These are phyloP conservation scores for Hortiboletus campestris DNA, from an alignment of 768 basidiomycete species.

Conservation along the genomic window DNA sequence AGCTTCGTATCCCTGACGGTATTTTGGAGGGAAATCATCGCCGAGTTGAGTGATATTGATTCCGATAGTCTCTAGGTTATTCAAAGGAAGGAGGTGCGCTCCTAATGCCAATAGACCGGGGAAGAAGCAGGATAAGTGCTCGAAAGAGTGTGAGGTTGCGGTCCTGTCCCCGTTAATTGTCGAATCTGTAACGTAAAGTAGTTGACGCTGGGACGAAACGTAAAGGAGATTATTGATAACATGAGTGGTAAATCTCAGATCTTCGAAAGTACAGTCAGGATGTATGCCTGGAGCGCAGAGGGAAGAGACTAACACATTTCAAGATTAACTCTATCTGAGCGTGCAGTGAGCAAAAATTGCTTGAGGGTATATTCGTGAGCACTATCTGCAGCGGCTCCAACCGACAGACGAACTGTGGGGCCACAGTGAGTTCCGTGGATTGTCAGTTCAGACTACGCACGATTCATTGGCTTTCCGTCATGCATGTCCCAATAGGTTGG, in stretches of 20 bases:
- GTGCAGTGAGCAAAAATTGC: constrained; percentile 64
- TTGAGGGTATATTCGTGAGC: constrained; percentile 78
- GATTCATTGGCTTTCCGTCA: constrained; percentile 42
- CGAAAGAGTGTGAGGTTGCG: constrained; percentile 51
- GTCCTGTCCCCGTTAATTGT: constrained; percentile 27
- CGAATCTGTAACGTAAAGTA: constrained; percentile 69
- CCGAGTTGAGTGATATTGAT: constrained; percentile 44
- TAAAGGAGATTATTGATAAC: constrained; percentile 67
- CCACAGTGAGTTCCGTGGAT: not conserved
- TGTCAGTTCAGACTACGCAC: constrained; percentile 36
- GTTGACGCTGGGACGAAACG: constrained; percentile 57
- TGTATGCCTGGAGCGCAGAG: not conserved
- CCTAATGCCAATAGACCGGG: constrained; percentile 75
- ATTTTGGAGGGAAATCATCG: constrained; percentile 19
- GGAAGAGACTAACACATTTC: constrained; percentile 57
- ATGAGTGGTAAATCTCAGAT: constrained; percentile 58
- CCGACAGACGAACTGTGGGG: constrained; percentile 43
- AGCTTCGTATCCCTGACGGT: constrained; percentile 33
- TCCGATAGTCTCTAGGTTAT: constrained; percentile 47
- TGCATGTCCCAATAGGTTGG: constrained; percentile 56
- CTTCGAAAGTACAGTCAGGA: constrained; percentile 34
- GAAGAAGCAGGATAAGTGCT: constrained; percentile 77
- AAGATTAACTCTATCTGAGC: constrained; percentile 56
- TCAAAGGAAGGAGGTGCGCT: constrained; percentile 56
- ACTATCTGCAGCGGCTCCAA: constrained; percentile 70